These are phyloP conservation scores for Diutina sp. DNA, from an alignment of 1,139 yeast species.

Conservation along the genomic window DNA sequence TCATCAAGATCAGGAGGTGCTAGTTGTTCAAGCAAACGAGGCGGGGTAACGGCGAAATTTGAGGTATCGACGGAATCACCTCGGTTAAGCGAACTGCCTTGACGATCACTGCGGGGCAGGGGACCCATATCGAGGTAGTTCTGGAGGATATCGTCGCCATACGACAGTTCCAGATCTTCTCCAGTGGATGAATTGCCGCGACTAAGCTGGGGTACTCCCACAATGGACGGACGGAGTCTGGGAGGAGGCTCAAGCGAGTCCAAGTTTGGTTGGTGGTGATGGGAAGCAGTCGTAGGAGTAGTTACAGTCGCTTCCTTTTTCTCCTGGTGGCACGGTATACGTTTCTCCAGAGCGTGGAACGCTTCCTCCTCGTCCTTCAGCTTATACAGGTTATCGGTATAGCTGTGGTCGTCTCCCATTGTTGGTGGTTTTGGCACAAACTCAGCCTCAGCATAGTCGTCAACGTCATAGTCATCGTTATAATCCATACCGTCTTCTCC, in stretches of 20 bases:
- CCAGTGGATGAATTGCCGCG: not conserved
- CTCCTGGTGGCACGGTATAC: not conserved
- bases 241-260: not conserved
- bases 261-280: not conserved
- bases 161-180: not conserved
- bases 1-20: not conserved
- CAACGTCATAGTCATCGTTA: not conserved
- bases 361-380: not conserved
- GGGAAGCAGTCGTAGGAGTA: not conserved
- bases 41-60: not conserved
- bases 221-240: not conserved
- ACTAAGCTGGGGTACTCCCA: not conserved
- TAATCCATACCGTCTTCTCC: not conserved
- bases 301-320: too few relatives aligned
- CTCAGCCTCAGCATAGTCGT: not conserved
- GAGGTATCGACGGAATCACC: not conserved
- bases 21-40: not conserved
- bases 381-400: not conserved
- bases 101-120: not conserved
- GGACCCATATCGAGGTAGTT: slow-evolving; percentile 1
- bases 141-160: not conserved
- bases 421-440: not conserved
- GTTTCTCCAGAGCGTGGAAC: not conserved
- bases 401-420: not conserved
- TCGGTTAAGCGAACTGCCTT: not conserved